Percentiles rank a stretch among this genome's conserved stretches.
Conservation (phyloP, 495 filamentous ascomycete genomes). For the Thermothielavioides terrestris region DNA sequence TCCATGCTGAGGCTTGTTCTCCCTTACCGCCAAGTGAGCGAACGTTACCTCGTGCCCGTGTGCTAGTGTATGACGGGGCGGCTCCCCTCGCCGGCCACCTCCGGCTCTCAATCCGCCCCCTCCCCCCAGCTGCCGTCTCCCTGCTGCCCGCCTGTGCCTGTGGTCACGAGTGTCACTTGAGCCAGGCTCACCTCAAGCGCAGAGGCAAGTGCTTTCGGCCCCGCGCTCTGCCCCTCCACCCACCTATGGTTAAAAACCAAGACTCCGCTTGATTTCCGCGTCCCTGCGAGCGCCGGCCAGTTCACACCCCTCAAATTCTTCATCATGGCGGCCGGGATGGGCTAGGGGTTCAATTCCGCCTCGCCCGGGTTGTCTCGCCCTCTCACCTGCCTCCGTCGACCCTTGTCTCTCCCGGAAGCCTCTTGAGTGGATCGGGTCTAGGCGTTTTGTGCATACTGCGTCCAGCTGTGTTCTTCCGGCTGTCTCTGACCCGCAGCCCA, state of each 20-base stretch:
- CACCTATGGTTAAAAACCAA: too few species aligned
- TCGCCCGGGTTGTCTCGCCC: constrained; percentile 11
- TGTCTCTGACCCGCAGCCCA: constrained; percentile 18
- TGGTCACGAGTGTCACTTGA: constrained; percentile 16
- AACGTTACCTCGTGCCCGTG: too few species aligned
- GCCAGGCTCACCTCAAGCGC: neutral
- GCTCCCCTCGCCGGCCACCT: constrained; percentile 2
- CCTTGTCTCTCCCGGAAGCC: constrained; percentile 3
- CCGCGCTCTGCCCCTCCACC: neutral
- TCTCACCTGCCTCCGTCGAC: constrained; percentile 3
- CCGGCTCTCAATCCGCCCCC: neutral
- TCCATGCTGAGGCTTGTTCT: constrained; percentile 14
- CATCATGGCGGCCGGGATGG: constrained; percentile 20
- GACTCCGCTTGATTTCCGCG: neutral
- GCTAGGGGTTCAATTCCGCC: constrained; percentile 10
- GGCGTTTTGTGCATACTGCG: constrained; percentile 13
- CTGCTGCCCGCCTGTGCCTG: neutral
- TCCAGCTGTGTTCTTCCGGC: constrained; percentile 8
- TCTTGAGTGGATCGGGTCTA: constrained; percentile 20
- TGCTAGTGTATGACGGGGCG: constrained; percentile 10
- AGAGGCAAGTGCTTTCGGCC: constrained; percentile 8
- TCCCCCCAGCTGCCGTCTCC: too few species aligned
- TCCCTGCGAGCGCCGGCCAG: neutral
- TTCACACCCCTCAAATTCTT: constrained; percentile 2
- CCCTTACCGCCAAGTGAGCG: too few species aligned